A percentile compares a stretch with the other conserved stretches of the same genome.
These are phyloP conservation scores for Earliella scabrosa DNA, from an alignment of 1,284 basidiomycete species.

Conservation along the genomic window DNA sequence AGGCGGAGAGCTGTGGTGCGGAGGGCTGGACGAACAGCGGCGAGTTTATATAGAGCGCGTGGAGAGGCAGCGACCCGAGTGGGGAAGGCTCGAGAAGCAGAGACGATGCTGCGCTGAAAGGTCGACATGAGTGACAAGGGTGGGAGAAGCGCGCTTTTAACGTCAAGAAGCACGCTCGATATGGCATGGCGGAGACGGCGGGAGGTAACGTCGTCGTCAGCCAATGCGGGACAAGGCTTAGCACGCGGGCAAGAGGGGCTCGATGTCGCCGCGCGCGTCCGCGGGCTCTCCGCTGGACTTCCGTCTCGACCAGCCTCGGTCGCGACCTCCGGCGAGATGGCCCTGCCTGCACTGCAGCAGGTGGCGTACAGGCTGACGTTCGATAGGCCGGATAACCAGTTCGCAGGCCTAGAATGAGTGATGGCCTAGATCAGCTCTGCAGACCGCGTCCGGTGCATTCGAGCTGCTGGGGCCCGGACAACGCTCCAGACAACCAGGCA, in stretches of 20 bases:
- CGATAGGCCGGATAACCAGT: not conserved
- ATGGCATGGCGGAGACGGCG: not conserved
- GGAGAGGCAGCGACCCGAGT: slow-evolving; percentile 4
- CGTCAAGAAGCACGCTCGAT: slow-evolving; percentile 9
- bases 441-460: too few relatives aligned
- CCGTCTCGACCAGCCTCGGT: slow-evolving; percentile 5
- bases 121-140: not conserved
- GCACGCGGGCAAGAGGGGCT: not conserved
- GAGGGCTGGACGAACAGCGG: not conserved
- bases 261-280: not conserved
- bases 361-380: not conserved
- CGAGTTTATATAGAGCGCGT: slow-evolving; percentile 13
- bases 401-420: not conserved
- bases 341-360: not conserved
- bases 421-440: too few relatives aligned
- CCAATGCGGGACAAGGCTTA: not conserved
- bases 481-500: too few relatives aligned
- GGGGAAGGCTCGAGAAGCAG: not conserved
- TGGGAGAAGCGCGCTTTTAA: not conserved
- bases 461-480: too few relatives aligned
- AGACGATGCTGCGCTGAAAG: not conserved
- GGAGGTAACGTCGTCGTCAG: not conserved
- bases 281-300: not conserved
- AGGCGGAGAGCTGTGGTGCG: slow-evolving; percentile 8
- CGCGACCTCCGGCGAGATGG: not conserved